These are phyloP conservation scores for Circinella umbellata DNA, from an alignment of 371 early-diverging fungal species.

Conservation along the genomic window DNA sequence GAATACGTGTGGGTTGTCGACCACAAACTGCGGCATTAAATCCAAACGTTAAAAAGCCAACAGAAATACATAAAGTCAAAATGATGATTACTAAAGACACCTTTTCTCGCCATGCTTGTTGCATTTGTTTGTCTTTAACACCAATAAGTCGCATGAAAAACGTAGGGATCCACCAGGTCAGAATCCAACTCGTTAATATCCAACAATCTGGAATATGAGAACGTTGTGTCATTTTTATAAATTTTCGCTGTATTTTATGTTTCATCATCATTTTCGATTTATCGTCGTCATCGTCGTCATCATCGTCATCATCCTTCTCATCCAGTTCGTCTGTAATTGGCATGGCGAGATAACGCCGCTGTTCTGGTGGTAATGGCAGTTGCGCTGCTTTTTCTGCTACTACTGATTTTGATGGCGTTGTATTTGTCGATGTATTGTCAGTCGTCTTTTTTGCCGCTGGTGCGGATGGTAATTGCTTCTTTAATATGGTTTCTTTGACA, in stretches of 20 bases:
- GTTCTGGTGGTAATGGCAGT: not conserved
- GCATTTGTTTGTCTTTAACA: slow-evolving; percentile 62
- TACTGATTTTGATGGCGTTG: not conserved
- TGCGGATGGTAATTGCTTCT: not conserved
- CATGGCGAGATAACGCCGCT: slow-evolving; percentile 7
- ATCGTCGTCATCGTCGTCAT: slow-evolving; percentile 3
- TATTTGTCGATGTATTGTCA: too few species aligned
- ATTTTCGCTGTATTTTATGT: slow-evolving; percentile 9
- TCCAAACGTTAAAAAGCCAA: slow-evolving; percentile 73
- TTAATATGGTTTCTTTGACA: too few species aligned
- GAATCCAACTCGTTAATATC: slow-evolving; percentile 39
- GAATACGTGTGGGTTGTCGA: slow-evolving; percentile 55
- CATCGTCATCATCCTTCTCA: not conserved
- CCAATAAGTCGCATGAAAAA: slow-evolving; percentile 39
- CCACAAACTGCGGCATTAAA: slow-evolving; percentile 68
- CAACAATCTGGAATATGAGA: slow-evolving; percentile 30
- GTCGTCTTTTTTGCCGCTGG: not conserved
- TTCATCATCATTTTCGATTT: not conserved
- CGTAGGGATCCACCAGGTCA: slow-evolving; percentile 53
- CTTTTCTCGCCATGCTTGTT: slow-evolving; percentile 95
- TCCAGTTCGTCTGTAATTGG: not conserved
- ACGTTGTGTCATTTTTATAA: not conserved
- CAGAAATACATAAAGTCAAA: slow-evolving; percentile 59
- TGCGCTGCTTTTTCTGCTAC: not conserved
- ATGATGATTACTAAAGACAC: slow-evolving; percentile 80